phyloP scores from a whole-genome alignment of 768 basidiomycete genomes.

The Podaxis sp. region DNA sequence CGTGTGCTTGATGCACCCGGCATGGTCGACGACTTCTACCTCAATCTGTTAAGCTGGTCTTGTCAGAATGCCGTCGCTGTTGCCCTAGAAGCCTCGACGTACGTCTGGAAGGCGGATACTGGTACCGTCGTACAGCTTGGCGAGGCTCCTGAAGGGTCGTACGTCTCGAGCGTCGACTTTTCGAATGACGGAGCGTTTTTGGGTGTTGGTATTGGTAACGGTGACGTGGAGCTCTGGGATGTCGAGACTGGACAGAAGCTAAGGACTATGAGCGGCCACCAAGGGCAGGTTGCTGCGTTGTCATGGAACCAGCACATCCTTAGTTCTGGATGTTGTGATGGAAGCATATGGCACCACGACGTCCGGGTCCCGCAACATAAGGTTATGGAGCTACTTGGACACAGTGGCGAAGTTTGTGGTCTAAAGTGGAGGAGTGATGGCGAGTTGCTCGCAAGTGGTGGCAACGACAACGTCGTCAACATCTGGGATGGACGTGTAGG shows the following conservation, averaged over 20 bases:
- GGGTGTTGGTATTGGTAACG: slow-evolving; percentile 75
- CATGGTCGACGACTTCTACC: slow-evolving; percentile 93
- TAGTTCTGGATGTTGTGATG: slow-evolving; percentile 87
- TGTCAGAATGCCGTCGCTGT: slow-evolving; percentile 85
- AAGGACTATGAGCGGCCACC: slow-evolving; percentile 89
- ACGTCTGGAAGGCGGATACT: slow-evolving; percentile 92
- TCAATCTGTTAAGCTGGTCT: slow-evolving; percentile 92
- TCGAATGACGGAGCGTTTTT: slow-evolving; percentile 80
- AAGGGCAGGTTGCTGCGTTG: slow-evolving; percentile 78
- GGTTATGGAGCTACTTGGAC: slow-evolving; percentile 86
- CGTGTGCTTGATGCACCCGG: slow-evolving; percentile 96
- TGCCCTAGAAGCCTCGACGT: slow-evolving; percentile 81
- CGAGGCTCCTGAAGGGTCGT: slow-evolving; percentile 72
- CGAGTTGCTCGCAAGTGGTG: slow-evolving; percentile 89
- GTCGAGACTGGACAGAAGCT: slow-evolving; percentile 74
- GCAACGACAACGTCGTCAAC: slow-evolving; percentile 97
- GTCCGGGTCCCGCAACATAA: slow-evolving; percentile 86
- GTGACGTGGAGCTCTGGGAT: slow-evolving; percentile 96
- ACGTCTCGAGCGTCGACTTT: slow-evolving; percentile 76
- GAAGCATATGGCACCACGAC: slow-evolving; percentile 96
- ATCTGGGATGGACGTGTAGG: slow-evolving; percentile 91
- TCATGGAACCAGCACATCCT: slow-evolving; percentile 89
- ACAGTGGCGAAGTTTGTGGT: slow-evolving; percentile 92
- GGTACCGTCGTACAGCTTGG: slow-evolving; percentile 79
- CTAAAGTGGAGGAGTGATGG: slow-evolving; percentile 88